phyloP scores from a whole-genome alignment of 2,329 filamentous ascomycete genomes.

The Phoma sp. region DNA sequence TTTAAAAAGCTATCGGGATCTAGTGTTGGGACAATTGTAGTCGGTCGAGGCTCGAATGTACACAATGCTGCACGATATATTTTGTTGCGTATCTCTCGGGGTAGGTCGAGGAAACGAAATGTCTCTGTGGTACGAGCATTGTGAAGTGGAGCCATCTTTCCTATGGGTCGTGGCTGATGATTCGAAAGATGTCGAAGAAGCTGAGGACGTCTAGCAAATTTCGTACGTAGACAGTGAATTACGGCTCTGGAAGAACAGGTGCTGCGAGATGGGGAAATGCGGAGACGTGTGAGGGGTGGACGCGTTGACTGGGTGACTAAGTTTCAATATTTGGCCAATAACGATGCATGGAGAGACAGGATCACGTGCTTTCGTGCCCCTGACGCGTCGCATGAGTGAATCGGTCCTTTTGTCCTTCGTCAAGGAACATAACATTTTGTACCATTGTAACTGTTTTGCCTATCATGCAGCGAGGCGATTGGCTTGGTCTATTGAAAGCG shows the following conservation, averaged over 20 bases:
- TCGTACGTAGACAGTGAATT: too few relatives aligned
- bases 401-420: too few relatives aligned
- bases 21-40: background rate
- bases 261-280: background rate
- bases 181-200: too few relatives aligned
- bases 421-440: too few relatives aligned
- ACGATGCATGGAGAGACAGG: too few relatives aligned
- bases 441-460: too few relatives aligned
- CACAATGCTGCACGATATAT: conserved; percentile 18
- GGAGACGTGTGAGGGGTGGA: background rate
- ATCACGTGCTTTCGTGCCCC: too few relatives aligned
- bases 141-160: background rate
- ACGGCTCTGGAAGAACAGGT: background rate
- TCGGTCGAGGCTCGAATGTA: conserved; percentile 4
- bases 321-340: too few relatives aligned
- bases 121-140: background rate
- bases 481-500: too few relatives aligned
- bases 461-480: too few relatives aligned
- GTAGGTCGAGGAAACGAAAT: conserved; percentile 20
- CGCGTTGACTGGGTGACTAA: background rate
- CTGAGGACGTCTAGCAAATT: background rate
- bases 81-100: conserved; percentile 21
- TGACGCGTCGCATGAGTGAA: too few relatives aligned
- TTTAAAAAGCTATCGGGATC: background rate
- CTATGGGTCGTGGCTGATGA: too few relatives aligned